Evolutionary conservation across 177 flowering plant species (phyloP).

Genomic region (Vitis hybrid): DNA sequence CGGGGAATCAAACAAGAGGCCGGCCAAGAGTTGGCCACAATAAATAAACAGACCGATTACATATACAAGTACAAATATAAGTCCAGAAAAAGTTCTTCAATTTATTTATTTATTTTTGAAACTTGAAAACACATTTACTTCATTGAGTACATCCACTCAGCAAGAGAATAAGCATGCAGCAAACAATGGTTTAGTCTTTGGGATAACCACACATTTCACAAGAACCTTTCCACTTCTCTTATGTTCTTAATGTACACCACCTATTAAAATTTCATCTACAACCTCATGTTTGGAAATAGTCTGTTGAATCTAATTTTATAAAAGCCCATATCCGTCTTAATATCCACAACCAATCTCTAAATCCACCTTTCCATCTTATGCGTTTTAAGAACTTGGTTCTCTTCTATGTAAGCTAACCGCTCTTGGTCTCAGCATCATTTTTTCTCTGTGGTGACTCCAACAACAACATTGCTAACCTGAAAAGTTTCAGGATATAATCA

Average conservation of each 20-base stretch:
- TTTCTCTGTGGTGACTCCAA: slow-evolving; percentile 82
- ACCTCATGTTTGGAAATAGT: neutral
- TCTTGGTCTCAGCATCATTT: slow-evolving; percentile 24
- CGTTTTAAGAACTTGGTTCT: neutral
- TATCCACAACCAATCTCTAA: slow-evolving; percentile 17
- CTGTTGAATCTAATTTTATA: neutral
- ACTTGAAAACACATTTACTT: neutral
- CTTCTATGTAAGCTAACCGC: slow-evolving; percentile 2
- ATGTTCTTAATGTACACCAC: neutral
- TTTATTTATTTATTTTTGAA: too few relatives aligned
- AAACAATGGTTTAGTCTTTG: neutral
- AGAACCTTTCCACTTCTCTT: neutral
- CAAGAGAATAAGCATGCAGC: neutral
- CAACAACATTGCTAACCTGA: slow-evolving; percentile 96
- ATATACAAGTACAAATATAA: too few relatives aligned
- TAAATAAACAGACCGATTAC: too few relatives aligned
- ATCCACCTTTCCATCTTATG: slow-evolving; percentile 5
- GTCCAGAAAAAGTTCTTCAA: too few relatives aligned
- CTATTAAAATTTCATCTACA: neutral
- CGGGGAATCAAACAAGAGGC: too few relatives aligned
- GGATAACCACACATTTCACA: neutral
- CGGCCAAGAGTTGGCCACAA: too few relatives aligned
- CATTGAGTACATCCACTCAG: neutral
- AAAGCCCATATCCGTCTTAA: neutral
- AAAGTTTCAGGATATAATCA: slow-evolving; percentile 7